phyloP scores from a whole-genome alignment of 1,284 basidiomycete genomes.

The Inonotus obliquus region DNA sequence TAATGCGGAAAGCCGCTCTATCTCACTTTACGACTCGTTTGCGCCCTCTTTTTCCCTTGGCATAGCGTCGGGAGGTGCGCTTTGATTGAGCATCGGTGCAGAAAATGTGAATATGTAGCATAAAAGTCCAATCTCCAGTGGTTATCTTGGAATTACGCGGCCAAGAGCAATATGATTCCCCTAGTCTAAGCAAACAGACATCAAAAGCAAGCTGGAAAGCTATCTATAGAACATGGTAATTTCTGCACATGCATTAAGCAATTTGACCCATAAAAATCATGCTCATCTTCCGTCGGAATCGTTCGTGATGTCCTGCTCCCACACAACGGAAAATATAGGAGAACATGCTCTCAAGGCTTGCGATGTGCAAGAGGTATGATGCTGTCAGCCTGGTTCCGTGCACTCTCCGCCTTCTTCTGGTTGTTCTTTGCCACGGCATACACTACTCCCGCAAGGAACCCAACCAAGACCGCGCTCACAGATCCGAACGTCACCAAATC shows the following conservation, averaged over 20 bases:
- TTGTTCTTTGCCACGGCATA: constrained; percentile 91
- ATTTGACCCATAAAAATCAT: neutral
- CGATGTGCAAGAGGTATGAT: constrained; percentile 58
- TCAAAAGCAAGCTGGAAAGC: neutral
- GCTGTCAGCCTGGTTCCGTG: constrained; percentile 38
- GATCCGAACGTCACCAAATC: constrained; percentile 86
- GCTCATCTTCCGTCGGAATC: neutral
- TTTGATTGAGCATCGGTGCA: too few species aligned
- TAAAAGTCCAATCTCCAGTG: neutral
- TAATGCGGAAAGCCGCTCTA: constrained; percentile 17
- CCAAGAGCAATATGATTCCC: neutral
- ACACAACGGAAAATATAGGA: neutral
- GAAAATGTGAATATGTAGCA: neutral
- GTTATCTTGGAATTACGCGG: neutral
- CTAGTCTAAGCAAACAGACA: neutral
- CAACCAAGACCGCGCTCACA: constrained; percentile 82
- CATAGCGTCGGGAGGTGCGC: too few species aligned
- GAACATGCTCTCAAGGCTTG: constrained; percentile 32
- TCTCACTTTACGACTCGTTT: neutral
- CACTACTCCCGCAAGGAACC: constrained; percentile 88
- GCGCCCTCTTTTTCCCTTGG: neutral
- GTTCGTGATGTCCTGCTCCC: neutral
- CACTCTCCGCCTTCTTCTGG: constrained; percentile 65
- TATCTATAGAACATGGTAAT: neutral
- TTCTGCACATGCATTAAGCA: neutral